Conservation (phyloP, 306 rosid species). For the Cyclanthera cordifolia region DNA sequence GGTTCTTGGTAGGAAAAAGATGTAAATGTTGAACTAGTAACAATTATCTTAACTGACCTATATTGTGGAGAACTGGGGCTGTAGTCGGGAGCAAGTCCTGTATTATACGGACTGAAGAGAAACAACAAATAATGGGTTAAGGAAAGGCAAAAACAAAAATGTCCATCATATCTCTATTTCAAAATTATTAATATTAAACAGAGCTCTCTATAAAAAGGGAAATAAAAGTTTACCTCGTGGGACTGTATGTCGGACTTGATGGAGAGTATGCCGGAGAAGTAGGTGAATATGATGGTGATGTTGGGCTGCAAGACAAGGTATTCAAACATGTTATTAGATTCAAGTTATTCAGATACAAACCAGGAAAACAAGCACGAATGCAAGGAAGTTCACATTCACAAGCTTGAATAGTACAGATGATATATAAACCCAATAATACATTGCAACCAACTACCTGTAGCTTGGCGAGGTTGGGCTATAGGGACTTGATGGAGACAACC, state of each 20-base stretch:
- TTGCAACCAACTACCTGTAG: slow-evolving; percentile 49
- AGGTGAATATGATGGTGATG: slow-evolving; percentile 95
- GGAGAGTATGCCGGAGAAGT: slow-evolving; percentile 96
- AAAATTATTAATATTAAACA: background rate
- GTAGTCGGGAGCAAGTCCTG: slow-evolving; percentile 79
- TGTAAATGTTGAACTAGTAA: background rate
- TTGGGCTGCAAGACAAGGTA: slow-evolving; percentile 48
- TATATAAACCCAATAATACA: background rate
- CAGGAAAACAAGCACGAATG: too few species aligned
- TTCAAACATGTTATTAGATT: too few species aligned
- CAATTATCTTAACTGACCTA: slow-evolving; percentile 34
- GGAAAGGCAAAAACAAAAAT: too few species aligned
- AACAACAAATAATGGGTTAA: background rate
- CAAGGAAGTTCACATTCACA: too few species aligned
- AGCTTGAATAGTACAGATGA: background rate
- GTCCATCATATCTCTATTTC: too few species aligned
- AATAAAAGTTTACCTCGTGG: slow-evolving; percentile 61
- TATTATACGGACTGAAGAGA: slow-evolving; percentile 55
- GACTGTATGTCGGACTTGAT: slow-evolving; percentile 91
- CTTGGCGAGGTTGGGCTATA: slow-evolving; percentile 94
- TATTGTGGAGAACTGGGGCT: slow-evolving; percentile 89
- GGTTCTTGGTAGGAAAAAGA: background rate
- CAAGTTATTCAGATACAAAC: too few species aligned
- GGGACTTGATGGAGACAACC: slow-evolving; percentile 87
- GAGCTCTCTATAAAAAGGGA: background rate